These are phyloP conservation scores for Alternaria sp. DNA, from an alignment of 2,329 filamentous ascomycete genomes.

Conservation along the genomic window DNA sequence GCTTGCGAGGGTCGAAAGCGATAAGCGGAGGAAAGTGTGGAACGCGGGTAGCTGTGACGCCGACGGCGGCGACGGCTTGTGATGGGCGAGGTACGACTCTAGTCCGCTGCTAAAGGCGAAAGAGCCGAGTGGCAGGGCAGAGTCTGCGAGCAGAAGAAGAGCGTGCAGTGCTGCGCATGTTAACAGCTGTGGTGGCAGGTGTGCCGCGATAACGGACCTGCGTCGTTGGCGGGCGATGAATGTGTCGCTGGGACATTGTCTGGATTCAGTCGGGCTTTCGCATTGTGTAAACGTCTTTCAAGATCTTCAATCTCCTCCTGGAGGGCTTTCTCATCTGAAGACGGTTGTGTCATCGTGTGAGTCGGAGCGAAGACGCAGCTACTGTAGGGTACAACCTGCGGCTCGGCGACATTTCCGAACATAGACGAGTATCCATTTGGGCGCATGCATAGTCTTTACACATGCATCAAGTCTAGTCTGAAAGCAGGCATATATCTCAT, in stretches of 20 bases:
- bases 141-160: slow-evolving; percentile 80
- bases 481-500: background rate
- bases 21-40: slow-evolving; percentile 72
- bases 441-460: slow-evolving; percentile 5
- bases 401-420: slow-evolving; percentile 33
- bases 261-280: slow-evolving; percentile 57
- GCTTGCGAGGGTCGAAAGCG: slow-evolving; percentile 73
- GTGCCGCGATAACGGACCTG: slow-evolving; percentile 22
- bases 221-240: slow-evolving; percentile 23
- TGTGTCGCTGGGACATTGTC: slow-evolving; percentile 23
- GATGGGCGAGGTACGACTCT: slow-evolving; percentile 82
- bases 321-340: slow-evolving; percentile 40
- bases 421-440: slow-evolving; percentile 11
- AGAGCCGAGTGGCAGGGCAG: slow-evolving; percentile 81
- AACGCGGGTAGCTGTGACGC: slow-evolving; percentile 58
- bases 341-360: slow-evolving; percentile 37
- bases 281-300: slow-evolving; percentile 60
- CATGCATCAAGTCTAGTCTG: background rate
- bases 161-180: slow-evolving; percentile 63
- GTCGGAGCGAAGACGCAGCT: slow-evolving; percentile 18
- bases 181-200: background rate
- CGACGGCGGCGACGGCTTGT: slow-evolving; percentile 47
- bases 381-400: slow-evolving; percentile 13
- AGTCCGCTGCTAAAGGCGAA: slow-evolving; percentile 86
- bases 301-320: slow-evolving; percentile 66